phyloP scores from a whole-genome alignment of 2,329 filamentous ascomycete species.

The Pestalotiopsis sp. region DNA sequence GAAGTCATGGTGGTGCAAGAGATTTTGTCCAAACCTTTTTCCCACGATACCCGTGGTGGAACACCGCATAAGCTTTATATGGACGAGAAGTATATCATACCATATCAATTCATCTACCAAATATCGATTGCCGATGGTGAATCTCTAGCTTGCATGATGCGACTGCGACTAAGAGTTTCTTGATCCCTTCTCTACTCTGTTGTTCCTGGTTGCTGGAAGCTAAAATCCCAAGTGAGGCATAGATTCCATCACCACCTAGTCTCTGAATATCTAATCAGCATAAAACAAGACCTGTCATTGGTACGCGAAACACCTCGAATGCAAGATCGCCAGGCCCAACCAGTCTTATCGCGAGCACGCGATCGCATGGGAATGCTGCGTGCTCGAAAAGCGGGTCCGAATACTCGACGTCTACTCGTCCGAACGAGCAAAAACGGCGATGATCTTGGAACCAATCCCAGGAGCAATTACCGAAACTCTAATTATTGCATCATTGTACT shows the following conservation, averaged over 20 bases:
- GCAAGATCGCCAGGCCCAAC: background rate
- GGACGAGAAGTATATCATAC: background rate
- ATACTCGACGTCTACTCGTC: background rate
- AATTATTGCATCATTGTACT: slow-evolving; percentile 7
- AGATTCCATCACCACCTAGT: background rate
- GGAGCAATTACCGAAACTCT: slow-evolving; percentile 6
- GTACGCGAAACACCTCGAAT: background rate
- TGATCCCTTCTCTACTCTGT: background rate
- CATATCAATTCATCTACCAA: background rate
- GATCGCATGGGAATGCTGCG: slow-evolving; percentile 2
- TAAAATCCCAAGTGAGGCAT: background rate
- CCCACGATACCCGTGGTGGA: background rate
- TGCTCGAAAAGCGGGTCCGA: slow-evolving; percentile 10
- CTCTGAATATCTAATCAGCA: background rate
- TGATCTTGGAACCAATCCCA: background rate
- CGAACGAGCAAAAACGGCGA: background rate
- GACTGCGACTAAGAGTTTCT: background rate
- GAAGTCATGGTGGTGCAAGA: background rate
- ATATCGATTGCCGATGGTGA: background rate
- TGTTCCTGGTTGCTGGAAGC: background rate
- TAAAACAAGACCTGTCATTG: background rate
- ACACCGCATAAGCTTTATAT: background rate
- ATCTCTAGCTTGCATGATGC: slow-evolving; percentile 11
- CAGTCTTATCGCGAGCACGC: slow-evolving; percentile 8
- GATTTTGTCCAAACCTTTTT: background rate